A percentile compares a stretch with the other conserved stretches of the same genome.
Conservation (phyloP, 164 flowering plant species). For the Umbilicus rupestris region DNA sequence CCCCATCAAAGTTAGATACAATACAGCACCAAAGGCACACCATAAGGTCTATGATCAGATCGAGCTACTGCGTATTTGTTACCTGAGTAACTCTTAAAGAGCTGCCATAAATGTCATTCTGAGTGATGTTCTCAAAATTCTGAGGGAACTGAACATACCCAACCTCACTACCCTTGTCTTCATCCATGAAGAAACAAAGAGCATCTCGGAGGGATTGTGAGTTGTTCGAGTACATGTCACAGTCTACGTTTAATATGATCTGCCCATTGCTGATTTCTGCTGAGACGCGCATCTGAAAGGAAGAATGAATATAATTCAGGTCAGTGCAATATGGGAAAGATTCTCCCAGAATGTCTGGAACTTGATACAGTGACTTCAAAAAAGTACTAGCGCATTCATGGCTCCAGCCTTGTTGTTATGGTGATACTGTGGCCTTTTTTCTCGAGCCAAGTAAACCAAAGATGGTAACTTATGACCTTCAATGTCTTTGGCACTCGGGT, state of each 20-base stretch:
- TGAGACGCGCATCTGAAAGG: constrained; percentile 28
- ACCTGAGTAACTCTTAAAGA: not conserved
- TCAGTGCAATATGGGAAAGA: not conserved
- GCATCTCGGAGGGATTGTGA: constrained; percentile 27
- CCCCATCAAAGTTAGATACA: constrained; percentile 14
- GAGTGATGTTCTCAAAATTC: constrained; percentile 11
- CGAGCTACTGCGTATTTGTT: not conserved
- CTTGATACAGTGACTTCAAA: not conserved
- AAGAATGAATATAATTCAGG: not conserved
- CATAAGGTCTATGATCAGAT: constrained; percentile 12
- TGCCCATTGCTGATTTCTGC: constrained; percentile 22
- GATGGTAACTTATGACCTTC: constrained; percentile 23
- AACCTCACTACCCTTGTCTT: constrained; percentile 23
- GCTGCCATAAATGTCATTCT: not conserved
- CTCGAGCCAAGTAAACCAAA: constrained; percentile 26
- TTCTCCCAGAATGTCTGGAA: constrained; percentile 28
- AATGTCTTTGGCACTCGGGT: constrained; percentile 14
- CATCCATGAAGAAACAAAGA: constrained; percentile 33
- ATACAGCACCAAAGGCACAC: not conserved
- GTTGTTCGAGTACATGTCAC: constrained; percentile 34
- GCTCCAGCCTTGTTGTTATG: not conserved
- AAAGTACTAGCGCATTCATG: not conserved
- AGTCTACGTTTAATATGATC: constrained; percentile 33
- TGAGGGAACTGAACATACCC: constrained; percentile 32
- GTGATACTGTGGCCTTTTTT: constrained; percentile 22